Conservation (phyloP, 305 asterid genomes). For the Solanum chacoense region DNA sequence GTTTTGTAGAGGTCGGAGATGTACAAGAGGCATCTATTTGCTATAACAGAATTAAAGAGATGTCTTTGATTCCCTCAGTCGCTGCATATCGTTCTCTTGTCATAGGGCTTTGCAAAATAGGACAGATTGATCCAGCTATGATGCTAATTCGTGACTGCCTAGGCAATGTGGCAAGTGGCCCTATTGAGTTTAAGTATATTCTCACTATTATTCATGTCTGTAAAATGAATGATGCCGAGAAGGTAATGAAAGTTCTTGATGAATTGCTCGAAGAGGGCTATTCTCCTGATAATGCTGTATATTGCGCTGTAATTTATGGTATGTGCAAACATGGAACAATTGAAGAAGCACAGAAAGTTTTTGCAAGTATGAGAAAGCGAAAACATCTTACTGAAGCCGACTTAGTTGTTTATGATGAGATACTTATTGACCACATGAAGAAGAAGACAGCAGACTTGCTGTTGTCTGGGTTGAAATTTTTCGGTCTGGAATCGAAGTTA, state of each 20-base stretch:
- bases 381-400: slow-evolving; percentile 55
- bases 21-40: slow-evolving; percentile 56
- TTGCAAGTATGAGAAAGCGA: slow-evolving; percentile 39
- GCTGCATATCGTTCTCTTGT: slow-evolving; percentile 59
- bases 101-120: slow-evolving; percentile 43
- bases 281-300: slow-evolving; percentile 25
- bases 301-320: slow-evolving; percentile 54
- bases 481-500: slow-evolving; percentile 63
- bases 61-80: slow-evolving; percentile 44
- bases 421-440: slow-evolving; percentile 76
- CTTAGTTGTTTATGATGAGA: slow-evolving; percentile 58
- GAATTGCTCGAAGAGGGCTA: slow-evolving; percentile 67
- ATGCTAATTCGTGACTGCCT: slow-evolving; percentile 72
- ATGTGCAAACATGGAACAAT: slow-evolving; percentile 80
- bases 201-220: slow-evolving; percentile 64
- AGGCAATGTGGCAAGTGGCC: slow-evolving; percentile 50
- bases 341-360: slow-evolving; percentile 68
- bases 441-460: slow-evolving; percentile 70
- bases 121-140: slow-evolving; percentile 75
- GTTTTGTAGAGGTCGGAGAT: slow-evolving; percentile 47
- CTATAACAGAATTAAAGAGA: slow-evolving; percentile 55
- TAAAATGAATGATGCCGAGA: slow-evolving; percentile 48
- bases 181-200: slow-evolving; percentile 65
- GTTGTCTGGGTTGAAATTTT: slow-evolving; percentile 70
- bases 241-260: slow-evolving; percentile 47